Evolutionary conservation across 208 protist species (phyloP).

Genomic region (Leishmania braziliensis): DNA sequence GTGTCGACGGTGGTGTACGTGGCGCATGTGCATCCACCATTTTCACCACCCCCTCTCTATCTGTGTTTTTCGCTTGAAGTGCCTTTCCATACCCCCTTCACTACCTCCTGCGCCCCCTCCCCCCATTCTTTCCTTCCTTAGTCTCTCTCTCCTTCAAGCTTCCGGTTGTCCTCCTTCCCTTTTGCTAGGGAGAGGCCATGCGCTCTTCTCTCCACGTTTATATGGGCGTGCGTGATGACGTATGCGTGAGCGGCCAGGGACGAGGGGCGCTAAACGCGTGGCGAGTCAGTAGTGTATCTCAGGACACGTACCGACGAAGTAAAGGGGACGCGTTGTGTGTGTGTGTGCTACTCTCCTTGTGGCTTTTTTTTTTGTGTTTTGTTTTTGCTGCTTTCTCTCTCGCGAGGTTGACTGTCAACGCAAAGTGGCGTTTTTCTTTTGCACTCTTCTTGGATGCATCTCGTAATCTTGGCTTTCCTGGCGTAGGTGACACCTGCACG

Average conservation of each 20-base stretch:
- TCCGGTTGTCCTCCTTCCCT: background rate
- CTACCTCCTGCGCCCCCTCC: background rate
- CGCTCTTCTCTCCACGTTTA: background rate
- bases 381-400: conserved; percentile 8
- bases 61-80: conserved; percentile 12
- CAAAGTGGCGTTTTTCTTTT: background rate
- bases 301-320: background rate
- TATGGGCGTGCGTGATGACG: background rate
- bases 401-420: background rate
- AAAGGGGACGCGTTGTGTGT: background rate
- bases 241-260: background rate
- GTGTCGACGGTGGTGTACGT: background rate
- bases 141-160: background rate
- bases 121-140: background rate
- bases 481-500: background rate
- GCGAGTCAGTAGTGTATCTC: background rate
- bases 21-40: background rate
- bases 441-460: conserved; percentile 8
- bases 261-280: background rate
- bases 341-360: too few relatives aligned
- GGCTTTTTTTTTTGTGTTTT: background rate
- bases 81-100: conserved; percentile 10
- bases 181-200: conserved; percentile 1
- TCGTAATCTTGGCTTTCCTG: background rate
- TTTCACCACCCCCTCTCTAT: background rate